Evolutionary conservation across 306 rosid genomes (phyloP).

Genomic region (Vigna unguiculata): DNA sequence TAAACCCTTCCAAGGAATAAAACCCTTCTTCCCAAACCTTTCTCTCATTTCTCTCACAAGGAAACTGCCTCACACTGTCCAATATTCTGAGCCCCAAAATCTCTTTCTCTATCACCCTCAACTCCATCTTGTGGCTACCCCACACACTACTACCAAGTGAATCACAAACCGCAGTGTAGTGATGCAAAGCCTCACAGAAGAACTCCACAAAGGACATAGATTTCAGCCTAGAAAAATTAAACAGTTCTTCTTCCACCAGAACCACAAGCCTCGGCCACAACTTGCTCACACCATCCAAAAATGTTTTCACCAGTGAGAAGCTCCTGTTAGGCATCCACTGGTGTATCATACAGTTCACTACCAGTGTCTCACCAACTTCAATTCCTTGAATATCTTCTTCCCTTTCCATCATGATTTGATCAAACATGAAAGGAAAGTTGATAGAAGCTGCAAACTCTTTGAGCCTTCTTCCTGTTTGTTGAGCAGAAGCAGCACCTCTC

Average conservation of each 20-base stretch:
- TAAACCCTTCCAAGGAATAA: slow-evolving; percentile 53
- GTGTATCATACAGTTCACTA: slow-evolving; percentile 65
- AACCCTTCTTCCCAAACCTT: slow-evolving; percentile 52
- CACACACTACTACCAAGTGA: slow-evolving; percentile 54
- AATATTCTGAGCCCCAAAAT: slow-evolving; percentile 60
- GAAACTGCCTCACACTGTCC: slow-evolving; percentile 65
- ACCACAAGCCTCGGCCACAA: slow-evolving; percentile 64
- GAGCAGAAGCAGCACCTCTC: slow-evolving; percentile 44
- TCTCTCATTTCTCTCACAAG: slow-evolving; percentile 54
- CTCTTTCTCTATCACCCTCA: slow-evolving; percentile 59
- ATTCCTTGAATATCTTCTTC: slow-evolving; percentile 56
- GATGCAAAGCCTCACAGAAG: slow-evolving; percentile 78
- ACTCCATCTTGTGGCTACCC: slow-evolving; percentile 47
- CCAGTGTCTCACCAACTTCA: slow-evolving; percentile 44
- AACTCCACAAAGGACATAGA: slow-evolving; percentile 73
- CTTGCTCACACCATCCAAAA: slow-evolving; percentile 54
- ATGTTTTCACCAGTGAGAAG: slow-evolving; percentile 51
- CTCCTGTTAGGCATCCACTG: slow-evolving; percentile 58
- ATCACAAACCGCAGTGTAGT: slow-evolving; percentile 61
- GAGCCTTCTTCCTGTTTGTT: slow-evolving; percentile 68
- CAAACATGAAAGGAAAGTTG: slow-evolving; percentile 54
- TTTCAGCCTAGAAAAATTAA: slow-evolving; percentile 55
- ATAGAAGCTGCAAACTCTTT: slow-evolving; percentile 68
- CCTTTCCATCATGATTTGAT: slow-evolving; percentile 46
- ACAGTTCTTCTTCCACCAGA: slow-evolving; percentile 69